These are phyloP conservation scores for Juncus inflexus DNA, from an alignment of 176 grass and related monocot species.

Conservation along the genomic window DNA sequence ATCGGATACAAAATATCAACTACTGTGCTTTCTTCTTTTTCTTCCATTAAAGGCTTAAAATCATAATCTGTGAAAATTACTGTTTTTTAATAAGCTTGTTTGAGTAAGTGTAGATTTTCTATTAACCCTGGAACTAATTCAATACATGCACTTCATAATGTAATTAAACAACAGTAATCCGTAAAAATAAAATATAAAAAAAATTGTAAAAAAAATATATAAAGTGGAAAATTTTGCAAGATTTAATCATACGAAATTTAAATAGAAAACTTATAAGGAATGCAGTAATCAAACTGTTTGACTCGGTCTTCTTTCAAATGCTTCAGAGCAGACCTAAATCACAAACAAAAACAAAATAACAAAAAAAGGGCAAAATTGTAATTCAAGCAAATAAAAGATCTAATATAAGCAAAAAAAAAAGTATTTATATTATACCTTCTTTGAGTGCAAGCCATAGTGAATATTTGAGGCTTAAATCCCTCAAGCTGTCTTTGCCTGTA, in stretches of 20 bases:
- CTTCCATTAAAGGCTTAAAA: constrained; percentile 50
- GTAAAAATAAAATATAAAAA: constrained; percentile 27
- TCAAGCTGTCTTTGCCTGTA: constrained; percentile 60
- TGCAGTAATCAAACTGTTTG: constrained; percentile 86
- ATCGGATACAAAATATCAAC: constrained; percentile 81
- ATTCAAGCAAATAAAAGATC: neutral
- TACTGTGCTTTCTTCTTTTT: constrained; percentile 65
- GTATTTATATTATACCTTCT: constrained; percentile 54
- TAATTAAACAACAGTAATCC: no score
- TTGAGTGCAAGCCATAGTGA: constrained; percentile 79
- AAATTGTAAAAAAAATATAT: no score
- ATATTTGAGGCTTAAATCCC: constrained; percentile 70
- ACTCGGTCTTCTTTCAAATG: constrained; percentile 76
- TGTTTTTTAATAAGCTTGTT: no score
- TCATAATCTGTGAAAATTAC: no score
- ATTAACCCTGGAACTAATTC: no score
- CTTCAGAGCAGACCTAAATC: constrained; percentile 65
- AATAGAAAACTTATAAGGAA: constrained; percentile 65
- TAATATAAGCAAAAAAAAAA: no score
- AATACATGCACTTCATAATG: no score
- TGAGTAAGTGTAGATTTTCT: no score
- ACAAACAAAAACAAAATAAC: neutral
- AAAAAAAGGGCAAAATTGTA: no score
- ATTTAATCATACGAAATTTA: no score
- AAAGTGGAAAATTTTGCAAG: no score